Base-by-base conservation (phyloP, 176 grass and related monocot genomes). In the Hordeum marinum region DNA sequence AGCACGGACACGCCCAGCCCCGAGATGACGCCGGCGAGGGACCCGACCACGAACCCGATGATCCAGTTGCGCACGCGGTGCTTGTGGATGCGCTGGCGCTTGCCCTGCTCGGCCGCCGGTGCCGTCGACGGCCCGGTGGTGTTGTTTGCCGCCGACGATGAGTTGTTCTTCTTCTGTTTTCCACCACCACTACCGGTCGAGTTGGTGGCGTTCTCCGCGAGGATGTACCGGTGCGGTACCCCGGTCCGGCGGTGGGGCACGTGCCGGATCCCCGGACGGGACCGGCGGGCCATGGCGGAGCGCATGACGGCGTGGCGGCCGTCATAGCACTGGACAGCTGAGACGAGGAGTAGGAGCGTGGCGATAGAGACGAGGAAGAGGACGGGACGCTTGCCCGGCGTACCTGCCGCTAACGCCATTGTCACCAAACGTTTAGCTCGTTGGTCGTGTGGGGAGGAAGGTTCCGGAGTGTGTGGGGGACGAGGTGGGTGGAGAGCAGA, bases 41-140 rank as follows among this genome's bases (percentile, higher is more conserved):
- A 93, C 0, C 95, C 89, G 0, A 85, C 80, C 1, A 93, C 55
- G 68, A 98, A 93, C 6, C 89, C 91, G 11, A 95, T 69, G 59
- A 95, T 88, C 89, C 87, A 90, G 76, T 93, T 93, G 11, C 91
- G 81, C 75, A 86, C 64, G 0, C 82, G 61, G 66, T 91, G 37
- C 80, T 34, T 82, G 78, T 83, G 81, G 21, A 8, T 87, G 26
- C 31, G 78, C 66, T 75, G 85, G 54, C 7, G 86, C 2, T 46
- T 21, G 4, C 69, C 29, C 1, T 54, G 37, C 50, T 62, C 41
- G 11, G 63, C 60, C 1, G 41, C 18, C 4, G 71, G 8, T 1
- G 64, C 5, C 23, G 37, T 31, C 2, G 31, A 7, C 0, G 83
- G 70, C 24, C 35, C n/a, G 11, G 77, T 86, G 27, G 75, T 2